phyloP scores from a whole-genome alignment of 2,329 filamentous ascomycete species.

The Penicillium sp. region DNA sequence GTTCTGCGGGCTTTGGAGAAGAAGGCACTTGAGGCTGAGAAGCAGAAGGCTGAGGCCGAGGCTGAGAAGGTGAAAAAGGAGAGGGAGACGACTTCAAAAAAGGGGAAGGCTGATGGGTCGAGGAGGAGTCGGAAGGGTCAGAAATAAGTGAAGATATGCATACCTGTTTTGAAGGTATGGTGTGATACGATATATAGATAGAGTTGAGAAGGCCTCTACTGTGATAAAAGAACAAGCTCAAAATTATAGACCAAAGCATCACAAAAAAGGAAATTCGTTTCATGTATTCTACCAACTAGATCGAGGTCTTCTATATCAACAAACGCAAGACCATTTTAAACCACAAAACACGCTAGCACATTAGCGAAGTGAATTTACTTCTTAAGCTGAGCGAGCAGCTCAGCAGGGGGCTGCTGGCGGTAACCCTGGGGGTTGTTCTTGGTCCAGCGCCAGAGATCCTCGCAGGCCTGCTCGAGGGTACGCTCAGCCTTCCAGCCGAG shows the following conservation, averaged over 20 bases:
- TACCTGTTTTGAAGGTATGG: background rate
- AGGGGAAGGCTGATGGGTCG: slow-evolving; percentile 38
- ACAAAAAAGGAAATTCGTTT: slow-evolving; percentile 38
- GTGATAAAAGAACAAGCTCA: background rate
- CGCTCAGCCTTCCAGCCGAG: slow-evolving; percentile 88
- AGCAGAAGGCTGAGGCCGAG: slow-evolving; percentile 60
- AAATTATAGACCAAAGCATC: slow-evolving; percentile 6
- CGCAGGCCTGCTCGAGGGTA: slow-evolving; percentile 88
- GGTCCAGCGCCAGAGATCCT: slow-evolving; percentile 95
- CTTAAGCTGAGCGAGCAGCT: slow-evolving; percentile 62
- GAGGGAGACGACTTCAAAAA: slow-evolving; percentile 21
- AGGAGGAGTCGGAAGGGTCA: slow-evolving; percentile 38
- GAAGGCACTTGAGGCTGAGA: slow-evolving; percentile 43
- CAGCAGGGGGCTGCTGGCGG: slow-evolving; percentile 81
- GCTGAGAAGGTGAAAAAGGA: slow-evolving; percentile 68
- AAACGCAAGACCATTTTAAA: slow-evolving; percentile 3
- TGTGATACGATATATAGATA: slow-evolving; percentile 4
- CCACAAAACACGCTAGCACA: background rate
- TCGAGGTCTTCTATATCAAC: slow-evolving; percentile 16
- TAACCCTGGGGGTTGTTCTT: slow-evolving; percentile 96
- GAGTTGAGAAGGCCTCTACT: background rate
- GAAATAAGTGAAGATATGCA: slow-evolving; percentile 22
- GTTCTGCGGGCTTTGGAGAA: slow-evolving; percentile 58
- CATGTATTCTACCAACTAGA: slow-evolving; percentile 28
- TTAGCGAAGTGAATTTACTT: slow-evolving; percentile 27